Conservation (phyloP, 2,329 filamentous ascomycete species). For the Sporothrix euskadiensis region DNA sequence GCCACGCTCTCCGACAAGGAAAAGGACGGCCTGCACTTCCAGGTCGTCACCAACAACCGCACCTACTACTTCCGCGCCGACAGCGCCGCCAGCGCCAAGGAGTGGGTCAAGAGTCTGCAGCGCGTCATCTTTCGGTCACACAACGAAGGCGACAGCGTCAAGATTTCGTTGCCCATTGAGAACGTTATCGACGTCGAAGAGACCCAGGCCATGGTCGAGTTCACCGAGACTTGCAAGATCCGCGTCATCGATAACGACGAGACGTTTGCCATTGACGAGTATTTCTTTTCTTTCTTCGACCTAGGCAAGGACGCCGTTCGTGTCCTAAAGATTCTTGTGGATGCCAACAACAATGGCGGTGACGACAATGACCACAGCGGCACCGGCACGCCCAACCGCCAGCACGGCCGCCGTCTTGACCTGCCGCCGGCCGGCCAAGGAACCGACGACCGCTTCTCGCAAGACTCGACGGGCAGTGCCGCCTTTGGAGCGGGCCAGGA, state of each 20-base stretch:
- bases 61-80: constrained; percentile 89
- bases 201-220: constrained; percentile 76
- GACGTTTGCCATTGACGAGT: constrained; percentile 95
- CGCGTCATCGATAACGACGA: constrained; percentile 91
- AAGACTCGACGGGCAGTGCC: constrained; percentile 25
- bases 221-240: constrained; percentile 91
- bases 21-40: constrained; percentile 75
- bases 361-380: not conserved
- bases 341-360: constrained; percentile 49
- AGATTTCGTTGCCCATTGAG: constrained; percentile 84
- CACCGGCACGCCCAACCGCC: constrained; percentile 10
- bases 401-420: constrained; percentile 6
- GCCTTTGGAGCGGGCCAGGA: constrained; percentile 26
- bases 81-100: constrained; percentile 81
- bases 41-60: constrained; percentile 76
- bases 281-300: constrained; percentile 95
- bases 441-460: constrained; percentile 25
- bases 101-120: constrained; percentile 94
- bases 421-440: constrained; percentile 8
- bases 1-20: constrained; percentile 66
- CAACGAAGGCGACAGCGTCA: constrained; percentile 95
- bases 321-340: constrained; percentile 71
- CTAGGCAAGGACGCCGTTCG: constrained; percentile 80
- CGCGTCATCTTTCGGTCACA: constrained; percentile 94
- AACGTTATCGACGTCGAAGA: constrained; percentile 94